Base-by-base conservation (phyloP, 2,329 filamentous ascomycete species). In the Verticillium isaacii region DNA sequence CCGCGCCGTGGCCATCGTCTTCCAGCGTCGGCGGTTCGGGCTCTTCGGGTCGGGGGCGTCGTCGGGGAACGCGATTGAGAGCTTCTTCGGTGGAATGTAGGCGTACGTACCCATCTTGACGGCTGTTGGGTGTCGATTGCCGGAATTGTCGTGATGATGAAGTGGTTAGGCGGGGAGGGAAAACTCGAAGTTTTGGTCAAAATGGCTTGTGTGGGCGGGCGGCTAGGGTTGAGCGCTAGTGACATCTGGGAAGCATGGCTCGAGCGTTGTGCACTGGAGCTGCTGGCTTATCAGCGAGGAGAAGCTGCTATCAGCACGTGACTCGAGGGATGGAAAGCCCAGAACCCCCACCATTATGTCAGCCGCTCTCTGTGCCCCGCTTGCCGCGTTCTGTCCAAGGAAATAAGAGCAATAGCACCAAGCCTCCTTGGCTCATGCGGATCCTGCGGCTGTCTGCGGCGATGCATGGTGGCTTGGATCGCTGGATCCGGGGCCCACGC, bases 51-150 rank as follows among this genome's bases (percentile, higher is more conserved):
- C 45, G 45, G 45, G 19, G n/a, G 29, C 29, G 45, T 52, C 45
- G 45, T 52, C 45, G 45, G 45, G 17, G n/a, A 19, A 52, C 45
- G 45, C 45, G 19, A 52, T 52, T 25, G 45, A 52, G 45, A 19
- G 45, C 45, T 52, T 62, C 54, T 34, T 32, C 39, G 57, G 56
- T 39, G 50, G 45, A 55, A 54, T 52, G 7, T 45, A 12, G 57
- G 45, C 45, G n/a, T 60, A 65, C 64, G 59, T 61, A 65, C 64
- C 64, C 64, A 65, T 65, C 59, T 65, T 65, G 64, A 61, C 64
- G 64, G 64, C 64, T 65, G 64, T 65, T 65, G 62, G 63, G 60
- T 65, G 61, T 63, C 60, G 62, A 59, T 64, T 64, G 64, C 64
- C 64, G 64, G 63, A 64, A 61, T 59, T 65, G 63, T 64, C 63